phyloP scores from a whole-genome alignment of 2,329 filamentous ascomycete species.

The Talaromyces albobiverticillius region DNA sequence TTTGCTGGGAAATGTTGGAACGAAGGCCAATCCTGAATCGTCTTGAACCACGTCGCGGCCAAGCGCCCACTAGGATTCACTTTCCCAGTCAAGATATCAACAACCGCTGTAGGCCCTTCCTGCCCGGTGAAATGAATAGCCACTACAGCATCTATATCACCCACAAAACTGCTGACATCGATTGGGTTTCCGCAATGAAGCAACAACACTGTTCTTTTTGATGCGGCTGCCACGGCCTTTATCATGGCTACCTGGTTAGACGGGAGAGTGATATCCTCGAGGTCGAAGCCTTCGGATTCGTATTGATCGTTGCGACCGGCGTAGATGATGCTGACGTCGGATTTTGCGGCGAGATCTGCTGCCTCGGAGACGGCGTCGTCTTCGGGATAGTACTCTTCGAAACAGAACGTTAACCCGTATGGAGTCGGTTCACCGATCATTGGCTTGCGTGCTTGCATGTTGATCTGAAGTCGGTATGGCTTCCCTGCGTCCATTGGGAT shows the following conservation, averaged over 20 bases:
- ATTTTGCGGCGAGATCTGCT: slow-evolving; percentile 62
- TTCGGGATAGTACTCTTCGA: slow-evolving; percentile 7
- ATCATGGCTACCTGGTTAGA: slow-evolving; percentile 15
- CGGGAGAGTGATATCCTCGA: slow-evolving; percentile 39
- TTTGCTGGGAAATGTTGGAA: slow-evolving; percentile 70
- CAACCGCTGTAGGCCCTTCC: slow-evolving; percentile 76
- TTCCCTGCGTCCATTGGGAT: slow-evolving; percentile 9
- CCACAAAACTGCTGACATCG: slow-evolving; percentile 45
- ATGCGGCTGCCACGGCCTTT: slow-evolving; percentile 16
- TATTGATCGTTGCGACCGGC: slow-evolving; percentile 54
- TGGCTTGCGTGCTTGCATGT: slow-evolving; percentile 4
- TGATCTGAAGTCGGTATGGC: slow-evolving; percentile 2
- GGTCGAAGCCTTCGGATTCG: slow-evolving; percentile 71
- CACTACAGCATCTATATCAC: slow-evolving; percentile 54
- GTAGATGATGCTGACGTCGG: slow-evolving; percentile 39
- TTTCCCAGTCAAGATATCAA: slow-evolving; percentile 71
- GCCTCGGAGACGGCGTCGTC: slow-evolving; percentile 44
- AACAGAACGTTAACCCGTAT: slow-evolving; percentile 8
- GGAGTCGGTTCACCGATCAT: slow-evolving; percentile 11
- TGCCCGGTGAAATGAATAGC: slow-evolving; percentile 85
- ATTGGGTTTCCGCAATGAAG: slow-evolving; percentile 20
- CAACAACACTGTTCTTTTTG: slow-evolving; percentile 14
- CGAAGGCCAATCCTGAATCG: slow-evolving; percentile 60
- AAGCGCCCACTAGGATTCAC: slow-evolving; percentile 75
- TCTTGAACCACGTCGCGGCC: slow-evolving; percentile 69